These are phyloP conservation scores for Ophiocordyceps australis DNA, from an alignment of 2,329 filamentous ascomycete genomes.

Conservation along the genomic window DNA sequence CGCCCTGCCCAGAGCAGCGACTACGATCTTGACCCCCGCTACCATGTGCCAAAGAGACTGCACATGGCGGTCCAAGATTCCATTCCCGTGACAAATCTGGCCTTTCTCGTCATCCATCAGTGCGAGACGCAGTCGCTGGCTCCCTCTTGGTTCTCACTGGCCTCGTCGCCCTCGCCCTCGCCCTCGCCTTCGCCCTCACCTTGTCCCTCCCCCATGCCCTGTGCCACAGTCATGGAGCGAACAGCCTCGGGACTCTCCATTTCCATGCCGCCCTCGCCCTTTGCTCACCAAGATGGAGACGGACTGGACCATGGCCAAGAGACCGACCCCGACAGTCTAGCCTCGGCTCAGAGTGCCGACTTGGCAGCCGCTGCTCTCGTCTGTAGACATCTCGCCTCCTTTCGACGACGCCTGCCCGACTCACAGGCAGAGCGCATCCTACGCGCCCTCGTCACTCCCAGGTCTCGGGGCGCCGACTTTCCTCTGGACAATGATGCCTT, in stretches of 20 bases:
- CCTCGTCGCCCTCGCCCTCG: conserved; percentile 4
- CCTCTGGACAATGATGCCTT: conserved; percentile 38
- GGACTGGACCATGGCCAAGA: conserved; percentile 4
- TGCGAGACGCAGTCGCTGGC: conserved; percentile 3
- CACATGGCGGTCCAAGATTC: too few species aligned
- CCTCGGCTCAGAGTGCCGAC: conserved; percentile 19
- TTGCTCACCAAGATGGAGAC: conserved; percentile 10
- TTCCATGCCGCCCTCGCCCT: conserved; percentile 16
- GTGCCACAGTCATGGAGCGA: conserved; percentile 19
- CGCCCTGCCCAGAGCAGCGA: background rate
- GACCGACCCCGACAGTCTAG: background rate
- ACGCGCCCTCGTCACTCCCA: conserved; percentile 34
- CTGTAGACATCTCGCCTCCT: conserved; percentile 23
- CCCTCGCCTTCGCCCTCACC: conserved; percentile 1
- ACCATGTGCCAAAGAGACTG: too few species aligned
- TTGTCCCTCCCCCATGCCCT: conserved; percentile 3
- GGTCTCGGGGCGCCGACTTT: conserved; percentile 24
- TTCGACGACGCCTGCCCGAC: conserved; percentile 24
- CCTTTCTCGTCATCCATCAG: conserved; percentile 21
- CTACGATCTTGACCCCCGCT: background rate
- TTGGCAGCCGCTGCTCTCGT: conserved; percentile 29
- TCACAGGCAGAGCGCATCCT: conserved; percentile 39
- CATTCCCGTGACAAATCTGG: conserved; percentile 12
- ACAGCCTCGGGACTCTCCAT: conserved; percentile 31
- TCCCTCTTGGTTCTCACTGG: too few species aligned